Percentiles rank a stretch among this genome's conserved stretches.
Conservation (phyloP, 306 rosid genomes). For the Gillenia trifoliata region DNA sequence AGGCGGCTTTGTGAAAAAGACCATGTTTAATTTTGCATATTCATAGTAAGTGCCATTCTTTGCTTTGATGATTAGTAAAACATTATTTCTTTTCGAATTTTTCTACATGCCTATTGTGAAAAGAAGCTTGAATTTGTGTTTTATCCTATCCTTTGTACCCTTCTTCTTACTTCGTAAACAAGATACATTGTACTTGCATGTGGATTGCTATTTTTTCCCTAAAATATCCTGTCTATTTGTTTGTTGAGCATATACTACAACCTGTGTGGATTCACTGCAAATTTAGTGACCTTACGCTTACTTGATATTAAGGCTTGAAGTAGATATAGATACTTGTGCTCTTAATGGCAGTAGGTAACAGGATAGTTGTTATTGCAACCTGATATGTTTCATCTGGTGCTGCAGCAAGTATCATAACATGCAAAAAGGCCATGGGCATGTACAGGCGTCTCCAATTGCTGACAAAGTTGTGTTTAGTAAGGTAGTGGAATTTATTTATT, state of each 20-base stretch:
- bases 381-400: conserved; percentile 14
- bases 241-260: neutral
- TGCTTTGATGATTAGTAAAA: neutral
- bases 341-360: neutral
- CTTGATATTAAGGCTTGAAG: neutral
- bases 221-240: neutral
- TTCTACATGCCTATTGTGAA: neutral
- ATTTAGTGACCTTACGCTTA: neutral
- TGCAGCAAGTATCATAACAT: conserved; percentile 66
- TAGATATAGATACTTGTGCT: neutral
- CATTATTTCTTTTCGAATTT: neutral
- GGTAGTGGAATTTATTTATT: conserved; percentile 52
- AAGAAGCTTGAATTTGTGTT: neutral
- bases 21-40: conserved; percentile 70
- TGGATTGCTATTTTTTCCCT: neutral
- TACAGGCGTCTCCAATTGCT: conserved; percentile 55
- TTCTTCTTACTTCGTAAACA: conserved; percentile 1
- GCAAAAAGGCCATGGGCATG: conserved; percentile 61
- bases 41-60: conserved; percentile 52
- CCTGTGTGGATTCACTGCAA: neutral
- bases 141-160: neutral
- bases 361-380: neutral
- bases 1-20: conserved; percentile 65
- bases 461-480: conserved; percentile 81
- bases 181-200: neutral